Percentiles rank a stretch among this genome's conserved stretches.
These are phyloP conservation scores for Ormosia semicastrata DNA, from an alignment of 306 rosid species.

Conservation along the genomic window DNA sequence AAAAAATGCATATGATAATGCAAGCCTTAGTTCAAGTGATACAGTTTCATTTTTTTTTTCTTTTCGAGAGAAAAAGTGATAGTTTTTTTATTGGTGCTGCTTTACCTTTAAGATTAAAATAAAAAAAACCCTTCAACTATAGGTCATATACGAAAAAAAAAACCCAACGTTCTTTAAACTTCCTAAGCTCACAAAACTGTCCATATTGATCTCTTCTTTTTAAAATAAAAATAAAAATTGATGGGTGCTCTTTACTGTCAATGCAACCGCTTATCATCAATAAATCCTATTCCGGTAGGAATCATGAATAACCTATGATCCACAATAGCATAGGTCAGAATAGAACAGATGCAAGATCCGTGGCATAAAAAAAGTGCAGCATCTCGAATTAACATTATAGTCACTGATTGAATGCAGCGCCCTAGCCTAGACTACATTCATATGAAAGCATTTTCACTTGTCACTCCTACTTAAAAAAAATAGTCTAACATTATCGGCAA, in stretches of 20 bases:
- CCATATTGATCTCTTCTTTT: too few species aligned
- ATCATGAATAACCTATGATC: not conserved
- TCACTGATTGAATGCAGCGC: not conserved
- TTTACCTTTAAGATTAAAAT: too few species aligned
- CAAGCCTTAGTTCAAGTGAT: not conserved
- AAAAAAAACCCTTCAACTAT: not conserved
- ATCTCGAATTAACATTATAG: not conserved
- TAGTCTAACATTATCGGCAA: not conserved
- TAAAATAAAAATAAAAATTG: too few species aligned
- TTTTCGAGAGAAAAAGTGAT: too few species aligned
- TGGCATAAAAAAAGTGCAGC: not conserved
- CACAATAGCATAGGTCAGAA: not conserved
- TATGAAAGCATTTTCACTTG: not conserved
- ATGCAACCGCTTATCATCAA: too few species aligned
- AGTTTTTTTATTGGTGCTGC: too few species aligned
- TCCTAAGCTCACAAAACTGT: not conserved
- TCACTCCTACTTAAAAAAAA: not conserved
- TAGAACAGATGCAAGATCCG: not conserved
- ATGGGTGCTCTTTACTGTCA: too few species aligned
- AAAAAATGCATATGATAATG: too few species aligned
- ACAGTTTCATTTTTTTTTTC: too few species aligned
- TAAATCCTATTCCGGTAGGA: not conserved
- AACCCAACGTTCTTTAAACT: not conserved
- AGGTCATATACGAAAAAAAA: too few species aligned
- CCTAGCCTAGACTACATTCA: not conserved